Base-by-base conservation (phyloP, 139 green algal genomes). In the Monoraphidium neglectum region DNA sequence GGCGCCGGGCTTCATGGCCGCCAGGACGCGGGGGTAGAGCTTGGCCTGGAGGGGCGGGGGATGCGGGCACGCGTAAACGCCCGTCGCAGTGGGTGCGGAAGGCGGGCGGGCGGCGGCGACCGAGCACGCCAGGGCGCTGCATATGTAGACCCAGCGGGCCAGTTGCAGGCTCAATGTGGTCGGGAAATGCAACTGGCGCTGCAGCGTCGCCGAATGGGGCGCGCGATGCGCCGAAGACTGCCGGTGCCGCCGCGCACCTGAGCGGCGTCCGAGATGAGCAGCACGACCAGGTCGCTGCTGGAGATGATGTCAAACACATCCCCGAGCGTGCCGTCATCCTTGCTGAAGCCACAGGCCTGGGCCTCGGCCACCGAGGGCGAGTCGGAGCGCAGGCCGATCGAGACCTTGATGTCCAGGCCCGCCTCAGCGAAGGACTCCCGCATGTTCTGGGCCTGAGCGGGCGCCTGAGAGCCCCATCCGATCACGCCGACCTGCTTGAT, bases 211-310 rank as follows among this genome's bases (percentile, higher is more conserved):
- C n/a, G n/a, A n/a, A n/a, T n/a, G n/a, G n/a, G n/a, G n/a, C n/a
- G n/a, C n/a, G n/a, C n/a, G n/a, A n/a, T n/a, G n/a, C n/a, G n/a
- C n/a, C n/a, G n/a, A n/a, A n/a, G n/a, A n/a, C n/a, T n/a, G n/a
- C n/a, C n/a, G n/a, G n/a, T n/a, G n/a, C n/a, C n/a, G n/a, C n/a
- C n/a, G 35, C 72, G 26, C 71, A 94, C 92, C 90, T 98, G 94
- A 35, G 97, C 95, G 30, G 91, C 97, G 73, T 99, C 97, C 6
- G 95, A 98, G 82, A 99, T 99, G 49, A 99, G 92, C 63, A 99
- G 89, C 12, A 99, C 82, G 15, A 98, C 91, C 66, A 99, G 83
- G 88, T 99, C 97, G 64, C 77, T 92, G 47, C 89, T 80, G 30
- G 88, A 81, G 49, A 98, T 90, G 15, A 98, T 85, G 70, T 98